These are phyloP conservation scores for Trypanosoma congolense DNA, from an alignment of 208 protist genomes.

Conservation along the genomic window DNA sequence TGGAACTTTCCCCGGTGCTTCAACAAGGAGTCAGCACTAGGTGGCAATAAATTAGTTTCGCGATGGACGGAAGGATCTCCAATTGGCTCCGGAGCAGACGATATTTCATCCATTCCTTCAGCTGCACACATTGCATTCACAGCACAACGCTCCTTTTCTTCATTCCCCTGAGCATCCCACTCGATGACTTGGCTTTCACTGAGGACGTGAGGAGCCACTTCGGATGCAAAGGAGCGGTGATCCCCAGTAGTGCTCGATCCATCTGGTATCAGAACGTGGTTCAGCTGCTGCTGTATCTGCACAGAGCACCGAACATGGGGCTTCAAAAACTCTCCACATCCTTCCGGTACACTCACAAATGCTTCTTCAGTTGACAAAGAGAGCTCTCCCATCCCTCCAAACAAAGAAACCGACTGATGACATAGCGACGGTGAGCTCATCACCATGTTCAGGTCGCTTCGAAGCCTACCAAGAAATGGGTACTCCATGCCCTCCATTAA, in stretches of 20 bases:
- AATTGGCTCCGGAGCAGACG: too few species aligned
- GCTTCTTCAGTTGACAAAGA: not conserved
- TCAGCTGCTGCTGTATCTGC: not conserved
- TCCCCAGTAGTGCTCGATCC: not conserved
- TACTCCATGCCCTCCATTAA: not conserved
- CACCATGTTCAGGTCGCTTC: conserved; percentile 3
- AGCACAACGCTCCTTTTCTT: too few species aligned
- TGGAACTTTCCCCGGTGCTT: too few species aligned
- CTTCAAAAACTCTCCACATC: not conserved
- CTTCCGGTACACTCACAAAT: not conserved
- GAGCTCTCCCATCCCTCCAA: not conserved
- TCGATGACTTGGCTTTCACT: too few species aligned
- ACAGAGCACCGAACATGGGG: not conserved
- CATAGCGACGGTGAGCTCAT: conserved; percentile 2
- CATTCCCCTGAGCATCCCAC: too few species aligned
- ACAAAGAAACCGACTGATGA: conserved; percentile 10
- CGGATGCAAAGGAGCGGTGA: too few species aligned
- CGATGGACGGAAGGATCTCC: too few species aligned
- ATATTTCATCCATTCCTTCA: too few species aligned
- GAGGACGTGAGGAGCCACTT: too few species aligned
- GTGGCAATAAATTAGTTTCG: too few species aligned
- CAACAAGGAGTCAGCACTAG: too few species aligned
- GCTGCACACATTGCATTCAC: too few species aligned
- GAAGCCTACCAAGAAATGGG: not conserved
- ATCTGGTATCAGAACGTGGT: not conserved